Base-by-base conservation (phyloP, 768 basidiomycete genomes). In the Tephrocybe rancida region DNA sequence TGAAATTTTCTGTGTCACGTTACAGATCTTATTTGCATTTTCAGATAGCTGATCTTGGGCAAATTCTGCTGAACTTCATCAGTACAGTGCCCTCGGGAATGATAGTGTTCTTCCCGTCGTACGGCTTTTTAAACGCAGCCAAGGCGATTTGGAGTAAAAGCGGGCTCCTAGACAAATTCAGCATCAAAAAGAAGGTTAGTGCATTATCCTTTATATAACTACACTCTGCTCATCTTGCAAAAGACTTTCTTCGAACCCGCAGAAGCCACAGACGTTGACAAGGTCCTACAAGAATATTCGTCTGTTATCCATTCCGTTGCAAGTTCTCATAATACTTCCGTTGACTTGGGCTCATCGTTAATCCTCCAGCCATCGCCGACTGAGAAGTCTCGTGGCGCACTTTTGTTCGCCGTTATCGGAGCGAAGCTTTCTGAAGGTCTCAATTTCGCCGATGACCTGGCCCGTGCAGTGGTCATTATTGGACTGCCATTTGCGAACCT, bases 381-480 rank as follows among this genome's bases (percentile, higher is more conserved):
- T n/a, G 64, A 57, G 16, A 74, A 73, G 55, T 70, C 65, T 67
- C 69, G 71, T 57, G 94, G 94, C 14, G 92, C 92, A 2, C 67
- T 99, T 34, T 74, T 99, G 4, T 87, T 98, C 50, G 96, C 97
- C 2, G 97, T 98, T 9, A 88, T 98, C 24, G 95, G 95, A 16
- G 96, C 95, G 24, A 98, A 98, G 66, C 80, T 99, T n/a, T 95
- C 93, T 0, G 97, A 99, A 71, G 96, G 95, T 7, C 67, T 87
- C 34, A 87, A 87, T 61, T 88, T 88, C 62, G 80, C 85, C 18
- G 89, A 93, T 65, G 80, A 86, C 44, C 82, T 92, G 14, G 94
- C 95, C 2, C 87, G 95, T 26, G 88, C 86, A 10, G 92, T 97
- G 21, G 75, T 95, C 26, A 82, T 95, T 53, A 78, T 96, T 43